These are phyloP conservation scores for Pelargonium australe DNA, from an alignment of 441 rosid genomes.

Conservation along the genomic window DNA sequence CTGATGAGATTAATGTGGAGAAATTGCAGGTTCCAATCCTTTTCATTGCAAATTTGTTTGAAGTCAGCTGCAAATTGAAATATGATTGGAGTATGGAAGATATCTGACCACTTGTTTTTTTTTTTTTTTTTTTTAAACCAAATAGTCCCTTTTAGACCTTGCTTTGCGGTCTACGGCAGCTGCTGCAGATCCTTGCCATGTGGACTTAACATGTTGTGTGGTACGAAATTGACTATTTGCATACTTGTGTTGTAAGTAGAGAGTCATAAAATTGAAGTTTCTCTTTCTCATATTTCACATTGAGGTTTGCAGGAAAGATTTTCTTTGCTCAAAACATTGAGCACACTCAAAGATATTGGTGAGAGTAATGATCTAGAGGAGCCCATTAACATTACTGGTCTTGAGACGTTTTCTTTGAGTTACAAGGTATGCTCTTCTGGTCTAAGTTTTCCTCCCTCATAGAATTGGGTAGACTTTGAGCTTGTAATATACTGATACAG, in stretches of 20 bases:
- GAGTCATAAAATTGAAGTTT: conserved; percentile 5
- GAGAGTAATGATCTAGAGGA: conserved; percentile 53
- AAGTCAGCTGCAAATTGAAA: background rate
- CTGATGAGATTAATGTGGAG: conserved; percentile 77
- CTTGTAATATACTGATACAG: background rate
- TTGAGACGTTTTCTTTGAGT: conserved; percentile 92
- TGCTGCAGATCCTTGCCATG: conserved; percentile 92
- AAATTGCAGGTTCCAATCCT: conserved; percentile 66
- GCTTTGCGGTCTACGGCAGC: conserved; percentile 96
- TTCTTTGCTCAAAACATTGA: conserved; percentile 70
- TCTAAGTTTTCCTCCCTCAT: conserved; percentile 2
- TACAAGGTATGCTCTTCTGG: conserved; percentile 58
- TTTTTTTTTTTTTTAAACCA: background rate
- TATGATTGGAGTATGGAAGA: conserved; percentile 7
- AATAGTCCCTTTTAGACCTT: conserved; percentile 89
- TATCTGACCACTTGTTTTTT: conserved; percentile 19
- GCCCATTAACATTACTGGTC: conserved; percentile 76
- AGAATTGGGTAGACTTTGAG: background rate
- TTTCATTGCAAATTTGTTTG: conserved; percentile 7
- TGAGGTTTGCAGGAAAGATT: conserved; percentile 64
- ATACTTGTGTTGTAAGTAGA: background rate
- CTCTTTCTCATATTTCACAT: conserved; percentile 17
- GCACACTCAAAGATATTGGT: conserved; percentile 51
- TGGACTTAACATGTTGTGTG: conserved; percentile 90
- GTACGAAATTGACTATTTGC: conserved; percentile 36